Evolutionary conservation across 2,329 filamentous ascomycete genomes (phyloP), one percentile per base, ranked within the genome.

Genomic region (Aspergillus sclerotialis): DNA sequence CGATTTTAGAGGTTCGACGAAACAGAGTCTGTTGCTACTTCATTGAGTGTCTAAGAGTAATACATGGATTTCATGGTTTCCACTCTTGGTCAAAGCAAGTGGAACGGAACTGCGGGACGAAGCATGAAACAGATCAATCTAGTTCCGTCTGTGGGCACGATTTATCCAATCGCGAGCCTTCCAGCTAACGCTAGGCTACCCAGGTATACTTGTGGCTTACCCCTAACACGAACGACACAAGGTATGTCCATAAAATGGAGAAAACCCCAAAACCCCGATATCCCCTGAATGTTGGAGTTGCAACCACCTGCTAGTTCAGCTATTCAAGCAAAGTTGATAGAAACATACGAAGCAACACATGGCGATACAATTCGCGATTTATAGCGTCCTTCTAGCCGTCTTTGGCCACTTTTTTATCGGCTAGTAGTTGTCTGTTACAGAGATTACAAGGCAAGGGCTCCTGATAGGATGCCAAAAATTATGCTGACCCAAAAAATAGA

Each of bases 121-220:
- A n/a, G n/a, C n/a, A n/a, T n/a, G n/a, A n/a, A n/a, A n/a, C n/a
- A n/a, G n/a, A 12, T 28, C 12, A 8, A 28, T 28, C 16, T 14
- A 12, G 10, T 5, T 28, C 26, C 12, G 26, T 28, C 26, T 28
- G 26, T 14, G 26, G 26, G 12, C 16, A 28, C 26, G 12, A 5
- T 7, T 13, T 14, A 14, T 28, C 26, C 26, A 28, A 28, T 28
- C 26, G n/a, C n/a, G 12, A 28, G 26, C 26, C 26, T 28, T 28
- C 26, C n/a, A 14, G 26, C 16, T 28, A 28, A 12, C 26, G 26
- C 26, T 14, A 14, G 26, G 26, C 12, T 28, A 28, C n/a, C n/a
- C n/a, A n/a, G n/a, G n/a, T n/a, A n/a, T 28, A 28, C 12, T 14
- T 28, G 26, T 28, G 26, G 26, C 12, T n/a, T 12, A 4, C 26